Base-by-base conservation (phyloP, 73 alveolate species). In the Paramecium pentaurelia region DNA sequence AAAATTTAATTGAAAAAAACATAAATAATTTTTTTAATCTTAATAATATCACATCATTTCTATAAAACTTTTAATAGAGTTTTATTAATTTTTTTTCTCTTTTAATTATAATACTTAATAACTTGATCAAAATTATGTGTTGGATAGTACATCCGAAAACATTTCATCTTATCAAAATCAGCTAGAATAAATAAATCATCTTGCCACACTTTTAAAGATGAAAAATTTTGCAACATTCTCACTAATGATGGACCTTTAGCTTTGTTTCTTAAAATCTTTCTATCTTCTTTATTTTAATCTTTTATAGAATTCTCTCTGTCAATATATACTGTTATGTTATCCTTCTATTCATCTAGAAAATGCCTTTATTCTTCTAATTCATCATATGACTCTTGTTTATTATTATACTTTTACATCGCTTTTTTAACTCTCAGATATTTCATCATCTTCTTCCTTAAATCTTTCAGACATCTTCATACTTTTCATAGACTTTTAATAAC, bases 301-400 rank as follows among this genome's bases (percentile, higher is more conserved):
- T 64, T 64, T 11, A 14, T 28, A 1, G 49, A 32, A 3, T 12
- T 28, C 47, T 64, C 42, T 34, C 28, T 64, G 10, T 64, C 84
- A 28, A 27, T 12, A 64, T 3, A 64, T 4, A 40, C 47, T 11
- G 71, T 27, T 2, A 80, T 47, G 3, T 42, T 25, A 25, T 80
- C 47, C 49, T 80, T 80, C 12, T 80, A 4, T 14, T 80, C 91
- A 45, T 80, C 91, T 10, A 80, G 58, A 12, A 7, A 36, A 80
- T 80, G 44, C 34, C 27, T 40, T 14, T 20, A 11, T 25, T 45
- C 22, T 27, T 80, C 87, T 40, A 73, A 37, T n/a, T 73, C 87
- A 73, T 73, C 87, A 34, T 73, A 73, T 11, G 87, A 73, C 87
- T 73, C 58, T 73, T 34, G 60, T 38, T 73, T 73, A 73, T 73